A percentile compares a stretch with the other conserved stretches of the same genome.
Evolutionary conservation across 768 basidiomycete genomes (phyloP).

Genomic region (Macrolepiota fuliginosa): DNA sequence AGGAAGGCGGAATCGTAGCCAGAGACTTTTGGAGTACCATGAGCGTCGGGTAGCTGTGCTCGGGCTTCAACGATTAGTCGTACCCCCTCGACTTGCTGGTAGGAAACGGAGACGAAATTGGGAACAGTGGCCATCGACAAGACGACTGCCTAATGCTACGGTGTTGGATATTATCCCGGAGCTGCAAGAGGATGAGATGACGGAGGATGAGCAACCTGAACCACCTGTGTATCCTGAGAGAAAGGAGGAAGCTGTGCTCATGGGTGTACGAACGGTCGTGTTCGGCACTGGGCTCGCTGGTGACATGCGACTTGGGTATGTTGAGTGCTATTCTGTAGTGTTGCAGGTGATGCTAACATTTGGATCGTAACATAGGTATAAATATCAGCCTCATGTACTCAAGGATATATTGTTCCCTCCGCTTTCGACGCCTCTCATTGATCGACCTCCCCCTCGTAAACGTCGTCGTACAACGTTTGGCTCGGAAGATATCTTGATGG

Average conservation of each 20-base stretch:
- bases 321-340: slow-evolving; percentile 11
- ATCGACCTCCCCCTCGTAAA: slow-evolving; percentile 31
- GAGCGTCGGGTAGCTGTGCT: slow-evolving; percentile 54
- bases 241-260: slow-evolving; percentile 39
- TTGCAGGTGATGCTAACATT: not conserved
- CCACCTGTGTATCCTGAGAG: slow-evolving; percentile 23
- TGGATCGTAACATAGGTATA: slow-evolving; percentile 36
- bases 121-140: slow-evolving; percentile 30
- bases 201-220: slow-evolving; percentile 20
- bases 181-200: slow-evolving; percentile 28
- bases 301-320: slow-evolving; percentile 44
- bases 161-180: slow-evolving; percentile 40
- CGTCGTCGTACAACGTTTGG: slow-evolving; percentile 25
- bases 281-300: slow-evolving; percentile 41
- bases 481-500: slow-evolving; percentile 25
- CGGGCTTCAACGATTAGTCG: slow-evolving; percentile 23
- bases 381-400: slow-evolving; percentile 46
- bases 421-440: slow-evolving; percentile 13
- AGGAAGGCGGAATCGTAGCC: slow-evolving; percentile 58
- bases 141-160: slow-evolving; percentile 36
- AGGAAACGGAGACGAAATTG: slow-evolving; percentile 38
- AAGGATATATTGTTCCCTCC: slow-evolving; percentile 44
- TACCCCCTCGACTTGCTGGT: slow-evolving; percentile 32
- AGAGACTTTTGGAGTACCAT: slow-evolving; percentile 66
- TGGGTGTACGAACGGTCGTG: slow-evolving; percentile 45